A percentile compares a stretch with the other conserved stretches of the same genome.
Conservation (phyloP, 352 stramenopile species). For the Albugo candida region DNA sequence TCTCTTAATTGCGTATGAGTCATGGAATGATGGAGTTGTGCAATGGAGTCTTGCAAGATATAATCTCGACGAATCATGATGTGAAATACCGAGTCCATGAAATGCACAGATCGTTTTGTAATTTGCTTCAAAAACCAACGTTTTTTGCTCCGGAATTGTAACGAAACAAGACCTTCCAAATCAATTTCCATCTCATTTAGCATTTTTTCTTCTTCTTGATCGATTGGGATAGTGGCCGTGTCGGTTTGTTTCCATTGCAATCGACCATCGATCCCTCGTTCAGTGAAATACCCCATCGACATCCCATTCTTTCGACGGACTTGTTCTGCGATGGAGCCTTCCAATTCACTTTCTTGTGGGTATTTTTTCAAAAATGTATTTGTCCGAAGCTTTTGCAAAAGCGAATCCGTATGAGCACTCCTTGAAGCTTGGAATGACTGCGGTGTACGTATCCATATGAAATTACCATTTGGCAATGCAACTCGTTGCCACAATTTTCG, state of each 20-base stretch:
- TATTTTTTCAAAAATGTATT: conserved; percentile 41
- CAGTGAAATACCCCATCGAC: conserved; percentile 43
- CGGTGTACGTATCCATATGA: conserved; percentile 20
- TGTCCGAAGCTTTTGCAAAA: conserved; percentile 23
- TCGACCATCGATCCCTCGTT: conserved; percentile 22
- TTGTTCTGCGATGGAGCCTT: conserved; percentile 30
- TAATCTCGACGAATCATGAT: conserved; percentile 28
- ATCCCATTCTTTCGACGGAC: conserved; percentile 57
- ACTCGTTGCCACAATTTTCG: conserved; percentile 45
- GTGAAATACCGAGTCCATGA: conserved; percentile 17
- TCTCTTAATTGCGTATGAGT: conserved; percentile 18
- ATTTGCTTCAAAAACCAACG: conserved; percentile 62
- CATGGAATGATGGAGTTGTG: conserved; percentile 18
- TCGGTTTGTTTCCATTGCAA: conserved; percentile 32
- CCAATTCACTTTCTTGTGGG: conserved; percentile 18
- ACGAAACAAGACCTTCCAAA: conserved; percentile 45
- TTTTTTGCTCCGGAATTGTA: conserved; percentile 53
- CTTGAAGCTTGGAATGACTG: too few species aligned
- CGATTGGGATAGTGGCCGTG: conserved; percentile 21
- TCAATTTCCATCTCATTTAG: conserved; percentile 16
- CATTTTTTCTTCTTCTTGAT: conserved; percentile 13
- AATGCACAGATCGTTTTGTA: conserved; percentile 18
- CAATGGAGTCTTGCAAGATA: conserved; percentile 49
- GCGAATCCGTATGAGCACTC: conserved; percentile 12
- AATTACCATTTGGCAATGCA: conserved; percentile 32